These are phyloP conservation scores for Jaminaea rosea DNA, from an alignment of 1,284 basidiomycete species.

Conservation along the genomic window DNA sequence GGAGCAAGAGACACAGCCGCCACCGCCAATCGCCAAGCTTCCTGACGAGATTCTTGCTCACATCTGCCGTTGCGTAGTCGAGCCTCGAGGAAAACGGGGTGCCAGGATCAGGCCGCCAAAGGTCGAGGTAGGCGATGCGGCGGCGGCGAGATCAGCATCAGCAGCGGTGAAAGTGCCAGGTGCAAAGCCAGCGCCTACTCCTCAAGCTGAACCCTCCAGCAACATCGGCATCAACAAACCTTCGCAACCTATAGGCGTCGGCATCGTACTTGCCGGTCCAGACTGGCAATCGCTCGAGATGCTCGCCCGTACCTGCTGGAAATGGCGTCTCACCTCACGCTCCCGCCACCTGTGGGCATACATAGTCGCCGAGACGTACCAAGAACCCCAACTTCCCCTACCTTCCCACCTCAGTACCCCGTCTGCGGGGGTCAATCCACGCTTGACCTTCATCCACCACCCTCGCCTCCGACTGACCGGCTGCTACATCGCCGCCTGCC, in stretches of 20 bases:
- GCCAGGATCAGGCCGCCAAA: conserved; percentile 19
- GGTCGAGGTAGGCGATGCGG: neutral
- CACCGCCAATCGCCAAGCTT: conserved; percentile 17
- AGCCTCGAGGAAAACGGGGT: conserved; percentile 23
- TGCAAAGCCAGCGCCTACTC: too few species aligned
- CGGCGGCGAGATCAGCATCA: too few species aligned
- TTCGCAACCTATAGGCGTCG: conserved; percentile 12
- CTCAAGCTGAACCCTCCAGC: too few species aligned
- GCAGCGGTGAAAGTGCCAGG: too few species aligned
- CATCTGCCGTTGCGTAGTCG: conserved; percentile 23
- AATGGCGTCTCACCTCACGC: conserved; percentile 33
- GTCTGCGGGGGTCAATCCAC: conserved; percentile 36
- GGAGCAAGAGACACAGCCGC: conserved; percentile 23
- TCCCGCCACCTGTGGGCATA: neutral
- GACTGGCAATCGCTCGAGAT: conserved; percentile 39
- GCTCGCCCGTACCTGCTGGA: conserved; percentile 34
- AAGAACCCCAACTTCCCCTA: conserved; percentile 22
- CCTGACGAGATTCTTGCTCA: conserved; percentile 38
- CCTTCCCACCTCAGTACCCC: conserved; percentile 8
- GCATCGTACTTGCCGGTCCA: conserved; percentile 29
- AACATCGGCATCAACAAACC: too few species aligned
- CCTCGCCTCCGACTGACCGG: conserved; percentile 42
- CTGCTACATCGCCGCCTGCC: conserved; percentile 41
- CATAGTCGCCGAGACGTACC: conserved; percentile 34
- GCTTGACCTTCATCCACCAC: conserved; percentile 37